Base-by-base conservation (phyloP, 768 basidiomycete species). In the Kwoniella bestiolae region DNA sequence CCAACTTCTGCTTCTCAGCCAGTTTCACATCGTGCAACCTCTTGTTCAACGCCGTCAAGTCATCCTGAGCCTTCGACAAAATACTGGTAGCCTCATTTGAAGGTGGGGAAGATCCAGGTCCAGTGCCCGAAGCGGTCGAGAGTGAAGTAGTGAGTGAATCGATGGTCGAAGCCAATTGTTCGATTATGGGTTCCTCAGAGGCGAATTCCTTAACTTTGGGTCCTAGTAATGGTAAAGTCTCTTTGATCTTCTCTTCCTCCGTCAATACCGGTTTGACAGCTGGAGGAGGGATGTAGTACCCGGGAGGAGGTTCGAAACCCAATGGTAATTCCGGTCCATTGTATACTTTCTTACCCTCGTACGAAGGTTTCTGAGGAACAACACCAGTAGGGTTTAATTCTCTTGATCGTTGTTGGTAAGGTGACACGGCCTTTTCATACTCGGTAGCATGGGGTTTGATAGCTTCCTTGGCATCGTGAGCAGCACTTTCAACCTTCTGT, bases 221-320 rank as follows among this genome's bases (percentile, higher is more conserved):
- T 1, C 91, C 90, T 65, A 97, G 84, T 23, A 91, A 86, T 49
- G 94, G 92, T 9, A 97, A 85, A 0, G 82, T 83, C 3, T 76
- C 47, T 23, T 81, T 76, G 26, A 76, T 72, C 14, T 78, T 70
- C 12, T 79, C 73, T 45, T 38, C 79, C 38, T 66, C 61, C 60
- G 49, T 34, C 56, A 14, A 31, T 45, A 56, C 47, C n/a, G 72
- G 35, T 21, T 52, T 69, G 5, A 41, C 38, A 21, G 67, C 44
- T 5, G 76, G 69, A n/a, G 67, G 60, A 53, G 73, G 57, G 41
- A 88, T 85, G 61, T 85, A 84, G 80, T 87, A 97, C 21, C 95
- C 95, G 25, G 92, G 92, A 34, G 95, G 94, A 9, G 90, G 92
- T 80, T 97, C 94, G 79, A 91, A 92, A 12, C 94, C 95, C 56